Percentiles rank a stretch among this genome's conserved stretches.
phyloP scores from a whole-genome alignment of 805 yeast species.

The Yarrowia divulgata region DNA sequence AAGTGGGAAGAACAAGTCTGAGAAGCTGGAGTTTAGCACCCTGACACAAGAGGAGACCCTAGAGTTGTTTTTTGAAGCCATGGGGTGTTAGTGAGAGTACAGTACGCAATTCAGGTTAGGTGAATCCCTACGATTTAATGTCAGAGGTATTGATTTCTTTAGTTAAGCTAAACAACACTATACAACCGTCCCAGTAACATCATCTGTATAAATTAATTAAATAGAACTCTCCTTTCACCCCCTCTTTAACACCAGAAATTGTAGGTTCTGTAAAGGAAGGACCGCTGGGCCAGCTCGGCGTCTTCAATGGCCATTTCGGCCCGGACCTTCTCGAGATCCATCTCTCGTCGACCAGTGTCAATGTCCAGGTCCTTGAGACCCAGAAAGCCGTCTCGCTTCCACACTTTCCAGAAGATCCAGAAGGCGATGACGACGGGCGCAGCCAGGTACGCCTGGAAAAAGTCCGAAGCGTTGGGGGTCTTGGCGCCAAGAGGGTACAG shows the following conservation, averaged over 20 bases:
- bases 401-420: slow-evolving; percentile 8
- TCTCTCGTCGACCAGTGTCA: background rate
- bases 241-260: background rate
- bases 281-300: background rate
- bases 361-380: slow-evolving; percentile 1
- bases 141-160: no score
- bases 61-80: no score
- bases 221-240: background rate
- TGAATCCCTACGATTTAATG: no score
- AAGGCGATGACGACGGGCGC: background rate
- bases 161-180: no score
- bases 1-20: no score
- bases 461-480: slow-evolving; percentile 1
- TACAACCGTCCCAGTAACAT: no score
- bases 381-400: slow-evolving; percentile 2
- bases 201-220: background rate
- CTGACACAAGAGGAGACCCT: no score
- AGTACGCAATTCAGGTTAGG: no score
- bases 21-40: no score
- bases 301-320: background rate
- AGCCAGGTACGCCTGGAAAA: slow-evolving; percentile 2
- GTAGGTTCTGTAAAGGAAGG: background rate
- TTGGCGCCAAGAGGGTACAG: slow-evolving; percentile 1
- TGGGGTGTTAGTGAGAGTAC: no score
- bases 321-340: background rate